Evolutionary conservation across 306 rosid genomes (phyloP).

Genomic region (Vicia villosa): DNA sequence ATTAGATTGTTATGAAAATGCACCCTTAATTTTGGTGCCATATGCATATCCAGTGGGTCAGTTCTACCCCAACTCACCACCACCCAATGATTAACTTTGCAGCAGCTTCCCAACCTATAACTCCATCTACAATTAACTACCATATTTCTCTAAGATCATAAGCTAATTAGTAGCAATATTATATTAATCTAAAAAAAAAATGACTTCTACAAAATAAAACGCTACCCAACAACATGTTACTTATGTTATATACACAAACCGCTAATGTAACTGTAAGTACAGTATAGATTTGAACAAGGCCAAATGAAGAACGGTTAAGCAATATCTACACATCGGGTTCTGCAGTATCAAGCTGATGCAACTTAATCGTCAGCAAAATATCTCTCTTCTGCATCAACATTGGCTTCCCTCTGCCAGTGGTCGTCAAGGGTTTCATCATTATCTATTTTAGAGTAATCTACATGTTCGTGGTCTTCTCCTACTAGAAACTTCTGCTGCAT

Average conservation of each 20-base stretch:
- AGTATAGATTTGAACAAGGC: constrained; percentile 1
- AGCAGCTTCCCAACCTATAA: not conserved
- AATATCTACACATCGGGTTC: constrained; percentile 18
- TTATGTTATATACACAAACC: not conserved
- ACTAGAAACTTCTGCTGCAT: constrained; percentile 90
- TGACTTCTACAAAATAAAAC: not conserved
- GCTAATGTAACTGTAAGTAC: constrained; percentile 11
- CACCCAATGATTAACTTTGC: not conserved
- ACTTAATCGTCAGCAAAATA: constrained; percentile 75
- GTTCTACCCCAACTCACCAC: not conserved
- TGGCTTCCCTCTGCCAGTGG: constrained; percentile 95
- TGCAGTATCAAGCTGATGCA: constrained; percentile 4
- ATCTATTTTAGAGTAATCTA: constrained; percentile 84
- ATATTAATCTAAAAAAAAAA: not conserved
- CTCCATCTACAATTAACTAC: not conserved
- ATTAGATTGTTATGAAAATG: not conserved
- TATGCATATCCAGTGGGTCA: not conserved
- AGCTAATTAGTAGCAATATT: not conserved
- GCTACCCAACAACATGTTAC: constrained; percentile 6
- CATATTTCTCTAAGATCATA: not conserved
- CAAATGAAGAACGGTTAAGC: not conserved
- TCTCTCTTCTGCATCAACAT: constrained; percentile 90
- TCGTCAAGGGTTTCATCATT: constrained; percentile 91
- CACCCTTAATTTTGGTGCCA: not conserved
- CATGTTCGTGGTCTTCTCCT: constrained; percentile 81